phyloP scores from a whole-genome alignment of 2,329 filamentous ascomycete species.

The Trichoderma endophyticum region DNA sequence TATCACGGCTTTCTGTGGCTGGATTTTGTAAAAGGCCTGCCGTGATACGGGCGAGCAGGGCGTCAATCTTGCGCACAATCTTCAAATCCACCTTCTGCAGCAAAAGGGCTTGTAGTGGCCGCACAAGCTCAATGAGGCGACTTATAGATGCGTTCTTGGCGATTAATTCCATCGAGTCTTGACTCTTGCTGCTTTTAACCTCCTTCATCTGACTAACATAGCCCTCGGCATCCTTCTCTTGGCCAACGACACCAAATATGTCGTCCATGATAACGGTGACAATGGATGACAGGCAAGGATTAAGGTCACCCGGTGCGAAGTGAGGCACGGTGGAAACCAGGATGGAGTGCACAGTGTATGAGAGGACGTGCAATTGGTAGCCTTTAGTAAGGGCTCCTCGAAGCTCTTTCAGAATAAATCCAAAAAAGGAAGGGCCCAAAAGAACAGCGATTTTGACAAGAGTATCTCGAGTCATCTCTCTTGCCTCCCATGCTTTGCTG shows the following conservation, averaged over 20 bases:
- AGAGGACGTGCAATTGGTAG: constrained; percentile 92
- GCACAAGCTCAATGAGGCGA: constrained; percentile 70
- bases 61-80: constrained; percentile 86
- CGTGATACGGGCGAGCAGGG: constrained; percentile 78
- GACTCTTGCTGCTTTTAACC: constrained; percentile 96
- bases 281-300: constrained; percentile 79
- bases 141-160: constrained; percentile 76
- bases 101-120: constrained; percentile 74
- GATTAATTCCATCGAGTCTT: constrained; percentile 93
- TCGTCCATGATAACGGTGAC: constrained; percentile 93
- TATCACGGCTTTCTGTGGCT: constrained; percentile 72
- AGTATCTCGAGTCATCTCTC: constrained; percentile 88
- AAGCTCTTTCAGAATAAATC: constrained; percentile 90
- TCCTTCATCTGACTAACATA: constrained; percentile 97
- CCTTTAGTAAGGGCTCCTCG: constrained; percentile 77
- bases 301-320: constrained; percentile 77
- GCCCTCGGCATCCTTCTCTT: constrained; percentile 95
- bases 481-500: constrained; percentile 81
- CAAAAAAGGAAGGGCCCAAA: constrained; percentile 78
- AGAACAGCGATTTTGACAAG: constrained; percentile 78
- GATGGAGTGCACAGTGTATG: constrained; percentile 91
- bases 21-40: constrained; percentile 80
- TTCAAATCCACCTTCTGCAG: constrained; percentile 79
- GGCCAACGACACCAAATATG: constrained; percentile 85
- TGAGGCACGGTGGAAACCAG: constrained; percentile 70